phyloP scores from a whole-genome alignment of 495 filamentous ascomycete genomes.

The Daldinia loculata region DNA sequence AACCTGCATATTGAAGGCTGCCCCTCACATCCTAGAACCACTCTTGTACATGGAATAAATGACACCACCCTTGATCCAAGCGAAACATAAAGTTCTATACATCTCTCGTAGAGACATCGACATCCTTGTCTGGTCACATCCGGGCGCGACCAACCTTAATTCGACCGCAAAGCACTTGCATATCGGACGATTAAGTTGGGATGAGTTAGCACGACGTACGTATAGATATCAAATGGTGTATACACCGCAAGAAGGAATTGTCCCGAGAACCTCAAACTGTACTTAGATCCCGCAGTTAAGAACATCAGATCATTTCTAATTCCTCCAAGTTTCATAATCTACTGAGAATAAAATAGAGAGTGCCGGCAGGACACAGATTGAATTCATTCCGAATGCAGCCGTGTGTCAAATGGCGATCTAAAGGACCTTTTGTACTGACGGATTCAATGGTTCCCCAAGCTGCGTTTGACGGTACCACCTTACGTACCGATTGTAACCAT shows the following conservation, averaged over 20 bases:
- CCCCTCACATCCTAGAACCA: not conserved
- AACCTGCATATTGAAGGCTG: not conserved
- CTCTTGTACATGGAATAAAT: not conserved
- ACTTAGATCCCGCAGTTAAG: not conserved
- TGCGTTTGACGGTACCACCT: not conserved
- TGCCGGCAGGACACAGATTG: not conserved
- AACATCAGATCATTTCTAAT: slow-evolving; percentile 24
- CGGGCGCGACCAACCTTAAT: not conserved
- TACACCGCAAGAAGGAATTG: slow-evolving; percentile 9
- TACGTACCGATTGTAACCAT: slow-evolving; percentile 25
- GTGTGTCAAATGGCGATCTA: not conserved
- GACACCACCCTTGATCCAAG: not conserved
- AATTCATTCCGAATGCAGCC: slow-evolving; percentile 1
- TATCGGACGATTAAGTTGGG: not conserved
- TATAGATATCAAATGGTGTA: no score
- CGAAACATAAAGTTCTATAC: not conserved
- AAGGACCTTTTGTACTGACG: slow-evolving; percentile 26
- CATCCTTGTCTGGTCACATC: not conserved
- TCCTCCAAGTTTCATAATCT: slow-evolving; percentile 27
- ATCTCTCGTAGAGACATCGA: not conserved
- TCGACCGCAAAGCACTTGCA: not conserved
- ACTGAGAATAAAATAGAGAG: slow-evolving; percentile 9
- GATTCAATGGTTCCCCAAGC: slow-evolving; percentile 7
- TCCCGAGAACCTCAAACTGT: not conserved
- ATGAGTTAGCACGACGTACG: no score